A percentile compares a stretch with the other conserved stretches of the same genome.
Evolutionary conservation across 2,329 filamentous ascomycete species (phyloP).

Genomic region (Ascochyta koolunga): DNA sequence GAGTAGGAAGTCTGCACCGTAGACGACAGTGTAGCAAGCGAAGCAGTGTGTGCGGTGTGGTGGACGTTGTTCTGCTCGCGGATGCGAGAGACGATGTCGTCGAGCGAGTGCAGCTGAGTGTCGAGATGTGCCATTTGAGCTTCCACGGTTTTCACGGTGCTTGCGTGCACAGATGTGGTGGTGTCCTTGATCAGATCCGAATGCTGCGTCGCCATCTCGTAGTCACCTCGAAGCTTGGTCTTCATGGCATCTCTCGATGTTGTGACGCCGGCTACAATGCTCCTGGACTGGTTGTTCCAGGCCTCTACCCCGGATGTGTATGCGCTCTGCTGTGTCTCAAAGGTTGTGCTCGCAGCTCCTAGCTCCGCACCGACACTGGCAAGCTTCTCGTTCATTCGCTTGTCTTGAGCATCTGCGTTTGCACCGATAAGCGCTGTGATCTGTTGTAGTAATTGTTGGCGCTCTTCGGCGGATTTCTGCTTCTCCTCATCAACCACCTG

Average conservation of each 20-base stretch:
- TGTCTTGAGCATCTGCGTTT: conserved; percentile 75
- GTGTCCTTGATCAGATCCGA: conserved; percentile 83
- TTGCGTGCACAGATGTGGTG: conserved; percentile 85
- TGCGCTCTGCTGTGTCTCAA: conserved; percentile 68
- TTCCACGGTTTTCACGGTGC: conserved; percentile 88
- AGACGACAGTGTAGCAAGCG: conserved; percentile 68
- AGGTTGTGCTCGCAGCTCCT: conserved; percentile 64
- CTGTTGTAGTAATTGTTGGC: conserved; percentile 74
- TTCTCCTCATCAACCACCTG: conserved; percentile 78
- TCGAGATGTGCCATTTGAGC: conserved; percentile 87
- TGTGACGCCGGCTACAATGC: conserved; percentile 72
- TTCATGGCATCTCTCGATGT: conserved; percentile 79
- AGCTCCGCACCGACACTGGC: conserved; percentile 69
- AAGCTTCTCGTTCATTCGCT: conserved; percentile 70
- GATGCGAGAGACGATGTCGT: conserved; percentile 86
- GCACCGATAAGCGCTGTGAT: conserved; percentile 78
- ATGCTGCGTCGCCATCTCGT: conserved; percentile 76
- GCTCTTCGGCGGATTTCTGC: conserved; percentile 72
- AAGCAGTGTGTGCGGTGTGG: conserved; percentile 71
- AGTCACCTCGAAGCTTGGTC: conserved; percentile 82
- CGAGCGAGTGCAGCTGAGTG: conserved; percentile 85
- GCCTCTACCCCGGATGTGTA: conserved; percentile 75
- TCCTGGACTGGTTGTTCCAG: conserved; percentile 73
- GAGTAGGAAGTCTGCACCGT: conserved; percentile 76
- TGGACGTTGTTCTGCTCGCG: conserved; percentile 80